A percentile compares a stretch with the other conserved stretches of the same genome.
phyloP scores from a whole-genome alignment of 306 rosid genomes.

The Fagus sylvatica region DNA sequence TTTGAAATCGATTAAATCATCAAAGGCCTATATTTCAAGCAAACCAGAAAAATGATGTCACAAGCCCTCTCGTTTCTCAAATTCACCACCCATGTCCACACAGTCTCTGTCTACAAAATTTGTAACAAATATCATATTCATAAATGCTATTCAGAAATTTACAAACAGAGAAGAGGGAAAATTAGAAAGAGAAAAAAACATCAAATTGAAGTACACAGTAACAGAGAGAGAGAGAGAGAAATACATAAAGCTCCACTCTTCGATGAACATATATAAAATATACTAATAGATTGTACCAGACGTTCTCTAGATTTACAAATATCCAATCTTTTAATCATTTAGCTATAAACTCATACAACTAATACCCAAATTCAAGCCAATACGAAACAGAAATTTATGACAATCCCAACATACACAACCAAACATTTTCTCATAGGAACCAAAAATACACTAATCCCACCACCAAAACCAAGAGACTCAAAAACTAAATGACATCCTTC shows the following conservation, averaged over 20 bases:
- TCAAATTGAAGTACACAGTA: constrained; percentile 11
- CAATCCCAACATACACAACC: constrained; percentile 35
- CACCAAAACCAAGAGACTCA: no score
- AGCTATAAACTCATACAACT: constrained; percentile 19
- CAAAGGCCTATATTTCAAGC: constrained; percentile 52
- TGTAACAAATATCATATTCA: constrained; percentile 3
- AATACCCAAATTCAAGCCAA: constrained; percentile 20
- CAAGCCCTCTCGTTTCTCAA: constrained; percentile 29
- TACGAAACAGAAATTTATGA: constrained; percentile 37
- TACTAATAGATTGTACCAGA: background rate
- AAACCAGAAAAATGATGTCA: constrained; percentile 25
- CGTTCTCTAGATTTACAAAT: background rate
- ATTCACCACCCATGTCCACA: constrained; percentile 39
- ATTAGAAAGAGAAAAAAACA: background rate
- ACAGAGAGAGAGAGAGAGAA: background rate
- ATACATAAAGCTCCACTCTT: background rate
- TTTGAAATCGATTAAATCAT: constrained; percentile 58
- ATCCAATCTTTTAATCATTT: background rate
- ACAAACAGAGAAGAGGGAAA: background rate
- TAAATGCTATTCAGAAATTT: constrained; percentile 4
- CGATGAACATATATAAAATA: background rate
- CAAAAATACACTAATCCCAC: background rate
- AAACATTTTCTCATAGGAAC: constrained; percentile 18
- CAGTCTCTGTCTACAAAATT: constrained; percentile 18
- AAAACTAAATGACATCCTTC: no score